Base-by-base conservation (phyloP, 1,284 basidiomycete genomes). In the Uromyces viciae-fabae region DNA sequence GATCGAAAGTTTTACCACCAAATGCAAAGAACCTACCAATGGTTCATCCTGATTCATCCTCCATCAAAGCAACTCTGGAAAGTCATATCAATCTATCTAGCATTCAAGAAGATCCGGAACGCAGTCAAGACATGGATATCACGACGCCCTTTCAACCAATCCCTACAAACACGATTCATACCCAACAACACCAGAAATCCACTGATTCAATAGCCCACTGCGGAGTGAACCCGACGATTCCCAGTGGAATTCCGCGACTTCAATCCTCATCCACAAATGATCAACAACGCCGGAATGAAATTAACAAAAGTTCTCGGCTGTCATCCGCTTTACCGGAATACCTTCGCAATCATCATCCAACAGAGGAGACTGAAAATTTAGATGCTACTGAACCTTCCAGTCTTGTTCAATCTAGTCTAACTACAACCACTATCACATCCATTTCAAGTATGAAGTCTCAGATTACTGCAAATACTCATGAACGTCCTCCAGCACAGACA, bases 301-400 rank as follows among this genome's bases (percentile, higher is more conserved):
- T n/a, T n/a, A n/a, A n/a, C n/a, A 78, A 78, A 42, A 68, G 43
- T 58, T 69, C 64, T 36, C 43, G 75, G 36, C 49, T 78, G 25
- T 78, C 75, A 3, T 46, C 69, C 38, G 75, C 64, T 36, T 68
- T 78, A 7, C 75, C 75, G 36, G 64, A 78, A 43, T 58, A 78
- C 64, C 25, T 58, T 31, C 62, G 75, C 15, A 64, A 25, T 15
- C 33, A 78, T 58, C 46, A 49, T 28, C 7, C 36, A 22, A n/a
- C n/a, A n/a, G 75, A 78, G 36, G 36, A 68, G 8, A 78, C 75
- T n/a, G 75, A 78, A 52, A 68, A 78, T 31, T 42, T 78, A 25
- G 62, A 64, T 22, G n/a, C n/a, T 28, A 3, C 15, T 42, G 28
- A n/a, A 22, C n/a, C 28, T 22, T 66, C 19, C 60, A 25, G 25